These are phyloP conservation scores for Lipomyces mesembrius DNA, from an alignment of 805 yeast species.

Conservation along the genomic window DNA sequence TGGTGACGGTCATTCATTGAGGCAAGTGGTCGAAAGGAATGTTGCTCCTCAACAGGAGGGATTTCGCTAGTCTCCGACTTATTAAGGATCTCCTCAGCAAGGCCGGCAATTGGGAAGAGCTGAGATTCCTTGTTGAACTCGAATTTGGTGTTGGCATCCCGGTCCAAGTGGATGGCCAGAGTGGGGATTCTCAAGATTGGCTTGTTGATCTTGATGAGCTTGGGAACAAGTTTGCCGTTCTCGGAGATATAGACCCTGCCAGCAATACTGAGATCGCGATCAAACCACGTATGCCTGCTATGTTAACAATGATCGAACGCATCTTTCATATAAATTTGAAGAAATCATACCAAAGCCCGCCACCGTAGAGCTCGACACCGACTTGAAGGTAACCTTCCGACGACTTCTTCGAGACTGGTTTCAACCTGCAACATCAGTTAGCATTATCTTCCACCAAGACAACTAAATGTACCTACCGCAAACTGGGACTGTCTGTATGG, in stretches of 20 bases:
- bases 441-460: not conserved
- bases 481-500: conserved; percentile 92
- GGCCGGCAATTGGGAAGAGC: conserved; percentile 82
- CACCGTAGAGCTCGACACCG: conserved; percentile 95
- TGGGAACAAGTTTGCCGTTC: conserved; percentile 54
- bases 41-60: conserved; percentile 45
- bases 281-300: conserved; percentile 83
- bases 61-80: conserved; percentile 36
- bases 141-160: conserved; percentile 75
- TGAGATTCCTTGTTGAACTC: conserved; percentile 90
- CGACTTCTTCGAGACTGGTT: conserved; percentile 76
- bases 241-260: conserved; percentile 80
- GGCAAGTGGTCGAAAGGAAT: conserved; percentile 67
- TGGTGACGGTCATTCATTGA: conserved; percentile 76
- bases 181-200: conserved; percentile 93
- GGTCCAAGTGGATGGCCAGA: conserved; percentile 86
- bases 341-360: conserved; percentile 70
- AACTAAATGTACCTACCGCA: conserved; percentile 51
- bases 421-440: conserved; percentile 50
- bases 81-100: conserved; percentile 50
- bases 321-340: not conserved
- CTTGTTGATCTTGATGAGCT: conserved; percentile 74
- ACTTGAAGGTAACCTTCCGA: conserved; percentile 82
- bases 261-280: conserved; percentile 86
- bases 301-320: not conserved